A percentile compares a stretch with the other conserved stretches of the same genome.
Evolutionary conservation across 768 basidiomycete species (phyloP).

Genomic region (Hemileccinum rubropunctum): DNA sequence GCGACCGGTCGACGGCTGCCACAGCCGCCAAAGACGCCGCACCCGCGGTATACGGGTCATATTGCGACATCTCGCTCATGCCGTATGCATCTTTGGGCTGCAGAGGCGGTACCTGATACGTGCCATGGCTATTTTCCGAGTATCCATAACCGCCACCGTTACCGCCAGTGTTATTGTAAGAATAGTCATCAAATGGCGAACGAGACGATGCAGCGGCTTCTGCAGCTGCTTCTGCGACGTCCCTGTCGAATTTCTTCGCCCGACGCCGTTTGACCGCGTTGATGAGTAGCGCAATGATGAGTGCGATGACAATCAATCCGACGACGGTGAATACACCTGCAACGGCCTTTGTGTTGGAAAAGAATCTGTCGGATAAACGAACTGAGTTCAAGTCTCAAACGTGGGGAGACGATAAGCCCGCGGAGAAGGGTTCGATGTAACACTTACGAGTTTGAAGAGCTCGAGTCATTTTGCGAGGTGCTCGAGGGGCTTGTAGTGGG

Average conservation of each 20-base stretch:
- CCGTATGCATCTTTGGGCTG: conserved; percentile 42
- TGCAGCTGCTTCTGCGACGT: conserved; percentile 67
- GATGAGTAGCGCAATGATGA: conserved; percentile 49
- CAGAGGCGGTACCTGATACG: conserved; percentile 49
- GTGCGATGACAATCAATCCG: conserved; percentile 54
- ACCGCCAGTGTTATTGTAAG: conserved; percentile 25
- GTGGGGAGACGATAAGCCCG: too few relatives aligned
- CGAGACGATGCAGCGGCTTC: conserved; percentile 55
- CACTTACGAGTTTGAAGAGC: conserved; percentile 27
- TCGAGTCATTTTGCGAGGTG: neutral
- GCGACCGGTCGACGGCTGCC: conserved; percentile 18
- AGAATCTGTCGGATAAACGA: conserved; percentile 47
- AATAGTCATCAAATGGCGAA: conserved; percentile 51
- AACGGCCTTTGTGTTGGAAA: conserved; percentile 68
- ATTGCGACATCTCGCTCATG: conserved; percentile 48
- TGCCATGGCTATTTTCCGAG: conserved; percentile 57
- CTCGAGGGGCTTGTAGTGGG: neutral
- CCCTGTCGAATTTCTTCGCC: conserved; percentile 63
- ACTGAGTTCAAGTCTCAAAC: conserved; percentile 5
- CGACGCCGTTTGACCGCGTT: conserved; percentile 61
- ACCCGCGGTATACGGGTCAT: conserved; percentile 34
- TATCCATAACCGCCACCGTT: conserved; percentile 32
- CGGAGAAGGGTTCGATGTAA: neutral
- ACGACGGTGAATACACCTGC: conserved; percentile 71
- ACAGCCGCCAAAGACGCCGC: conserved; percentile 20